Evolutionary conservation across 192 early-diverging fungal species (phyloP), one percentile per base, ranked within the genome.

Genomic region (Linnemannia elongata): DNA sequence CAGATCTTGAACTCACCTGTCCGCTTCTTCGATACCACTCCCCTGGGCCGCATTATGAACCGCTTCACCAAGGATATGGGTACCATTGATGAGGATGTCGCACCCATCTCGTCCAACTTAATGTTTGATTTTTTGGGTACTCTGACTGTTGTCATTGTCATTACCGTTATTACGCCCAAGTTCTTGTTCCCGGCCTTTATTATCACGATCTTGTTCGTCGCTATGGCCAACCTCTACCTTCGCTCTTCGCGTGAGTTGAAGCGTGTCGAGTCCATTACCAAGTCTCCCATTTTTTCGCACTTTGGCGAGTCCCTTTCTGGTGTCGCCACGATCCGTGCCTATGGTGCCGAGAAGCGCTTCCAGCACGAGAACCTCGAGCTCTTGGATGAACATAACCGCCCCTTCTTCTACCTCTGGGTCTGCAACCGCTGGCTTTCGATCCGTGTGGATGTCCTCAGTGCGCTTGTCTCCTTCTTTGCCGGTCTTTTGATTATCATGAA

Each of bases 231-330:
- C 0, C 92, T 93, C 66, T 98, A 96, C 83, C 86, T 96, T 33
- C 90, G 90, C 24, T 89, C 94, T 0, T 95, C 96, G 4, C 93
- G 98, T 66, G 98, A 99, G 89, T 90, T 98, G 78, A 97, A 98
- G 90, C 94, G 98, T 27, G 88, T 99, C 36, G 96, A 88, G n/a
- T 87, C 88, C 15, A 81, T 87, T 35, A 81, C 79, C 17, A 87
- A 87, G 72, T 87, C 85, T 4, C 85, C 85, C 27, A 87, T 97
- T 22, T 94, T 96, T 75, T 93, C 96, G 20, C 92, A 96, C 72
- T 97, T 98, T 79, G 91, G 91, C 69, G 97, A 98, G 88, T 93
- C 96, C n/a, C 89, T 96, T 17, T 86, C 90, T 18, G 96, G 96
- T 35, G 93, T 94, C 39, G 90, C 94, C 20, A 95, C 95, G 10